Percentiles rank a stretch among this genome's conserved stretches.
Evolutionary conservation across 108 stramenopile genomes (phyloP).

Genomic region (Conticribra guillardii): DNA sequence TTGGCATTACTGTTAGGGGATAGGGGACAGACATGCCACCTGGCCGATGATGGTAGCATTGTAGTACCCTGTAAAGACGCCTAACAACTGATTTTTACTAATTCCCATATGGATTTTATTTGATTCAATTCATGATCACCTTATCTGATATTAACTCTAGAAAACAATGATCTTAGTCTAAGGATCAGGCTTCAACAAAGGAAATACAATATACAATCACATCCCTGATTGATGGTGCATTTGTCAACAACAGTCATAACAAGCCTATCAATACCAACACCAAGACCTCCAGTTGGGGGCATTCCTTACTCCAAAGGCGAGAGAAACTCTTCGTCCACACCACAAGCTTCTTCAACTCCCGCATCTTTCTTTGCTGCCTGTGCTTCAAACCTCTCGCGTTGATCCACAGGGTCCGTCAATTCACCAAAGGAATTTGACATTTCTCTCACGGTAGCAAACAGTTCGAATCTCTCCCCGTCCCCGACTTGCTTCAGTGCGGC

Average conservation of each 20-base stretch:
- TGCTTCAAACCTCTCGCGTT: conserved; percentile 94
- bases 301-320: conserved; percentile 96
- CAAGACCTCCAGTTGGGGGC: conserved; percentile 98
- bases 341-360: conserved; percentile 97
- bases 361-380: conserved; percentile 94
- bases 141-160: too few relatives aligned
- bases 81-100: too few relatives aligned
- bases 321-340: conserved; percentile 97
- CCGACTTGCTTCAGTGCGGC: conserved; percentile 92
- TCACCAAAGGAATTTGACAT: conserved; percentile 98
- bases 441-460: conserved; percentile 95
- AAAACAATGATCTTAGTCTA: background rate
- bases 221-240: conserved; percentile 96
- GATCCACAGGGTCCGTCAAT: conserved; percentile 98
- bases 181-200: conserved; percentile 77
- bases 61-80: conserved; percentile 64
- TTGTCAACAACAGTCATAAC: conserved; percentile 98
- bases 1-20: conserved; percentile 63
- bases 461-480: conserved; percentile 96
- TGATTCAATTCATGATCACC: background rate
- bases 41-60: conserved; percentile 82
- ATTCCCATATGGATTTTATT: too few relatives aligned
- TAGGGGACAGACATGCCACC: conserved; percentile 73
- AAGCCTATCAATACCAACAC: conserved; percentile 98
- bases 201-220: conserved; percentile 99